Evolutionary conservation across 306 rosid genomes (phyloP).

Genomic region (Hippophae tibetana): DNA sequence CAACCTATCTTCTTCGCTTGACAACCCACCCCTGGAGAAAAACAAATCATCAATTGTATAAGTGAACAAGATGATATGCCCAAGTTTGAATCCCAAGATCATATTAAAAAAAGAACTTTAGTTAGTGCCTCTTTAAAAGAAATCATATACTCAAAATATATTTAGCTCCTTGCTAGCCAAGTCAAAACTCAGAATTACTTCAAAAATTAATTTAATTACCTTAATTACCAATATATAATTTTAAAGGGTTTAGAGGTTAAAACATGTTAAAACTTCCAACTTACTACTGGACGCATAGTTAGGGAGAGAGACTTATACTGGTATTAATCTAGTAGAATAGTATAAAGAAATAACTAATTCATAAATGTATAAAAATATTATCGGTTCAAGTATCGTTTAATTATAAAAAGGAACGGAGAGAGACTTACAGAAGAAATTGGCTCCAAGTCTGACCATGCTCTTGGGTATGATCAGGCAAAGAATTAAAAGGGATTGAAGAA

Average conservation of each 20-base stretch:
- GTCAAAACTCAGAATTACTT: too few species aligned
- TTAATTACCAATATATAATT: too few species aligned
- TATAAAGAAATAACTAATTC: too few species aligned
- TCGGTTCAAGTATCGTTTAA: neutral
- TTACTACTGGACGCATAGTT: too few species aligned
- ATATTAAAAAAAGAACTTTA: neutral
- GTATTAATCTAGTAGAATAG: too few species aligned
- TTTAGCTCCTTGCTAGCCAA: too few species aligned
- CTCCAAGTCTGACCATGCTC: conserved; percentile 53
- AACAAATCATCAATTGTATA: conserved; percentile 4
- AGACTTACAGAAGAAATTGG: conserved; percentile 52
- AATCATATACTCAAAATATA: too few species aligned
- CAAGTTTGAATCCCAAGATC: neutral
- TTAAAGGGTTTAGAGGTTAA: too few species aligned
- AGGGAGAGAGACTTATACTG: too few species aligned
- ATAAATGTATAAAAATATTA: neutral
- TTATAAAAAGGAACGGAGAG: conserved; percentile 9
- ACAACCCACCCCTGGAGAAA: conserved; percentile 45
- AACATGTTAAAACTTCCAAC: too few species aligned
- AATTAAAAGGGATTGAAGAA: conserved; percentile 42
- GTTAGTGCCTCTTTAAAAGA: neutral
- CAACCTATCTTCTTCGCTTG: conserved; percentile 48
- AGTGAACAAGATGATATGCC: neutral
- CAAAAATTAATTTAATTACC: too few species aligned
- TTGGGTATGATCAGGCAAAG: conserved; percentile 26